Evolutionary conservation across 108 stramenopile species (phyloP), one percentile per base, ranked within the genome.

Genomic region (Cyclotella baltica): DNA sequence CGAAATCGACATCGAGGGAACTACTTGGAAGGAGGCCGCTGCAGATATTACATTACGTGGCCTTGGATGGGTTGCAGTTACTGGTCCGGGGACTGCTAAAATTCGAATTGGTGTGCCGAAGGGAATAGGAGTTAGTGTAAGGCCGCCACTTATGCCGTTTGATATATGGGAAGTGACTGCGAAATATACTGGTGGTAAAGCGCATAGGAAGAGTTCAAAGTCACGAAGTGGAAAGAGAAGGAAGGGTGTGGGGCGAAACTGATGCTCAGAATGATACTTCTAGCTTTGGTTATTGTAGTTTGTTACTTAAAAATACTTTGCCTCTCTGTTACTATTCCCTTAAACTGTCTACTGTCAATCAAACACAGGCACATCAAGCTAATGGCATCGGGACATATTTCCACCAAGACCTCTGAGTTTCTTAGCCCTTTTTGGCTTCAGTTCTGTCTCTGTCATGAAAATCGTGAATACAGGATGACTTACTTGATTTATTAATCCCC

Each of bases 11-110:
- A 89, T 98, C 31, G 75, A 96, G 19, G 98, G 98, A 20, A 67
- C 72, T 61, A 96, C 96, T 8, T 99, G 98, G 98, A 96, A 96
- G 65, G 85, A 95, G 63, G 96, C 98, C 10, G 96, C 97, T 19
- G 92, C 93, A 6, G 98, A 98, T 62, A 92, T 99, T 35, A 88
- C 92, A 16, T 72, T 99, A 36, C 83, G 95, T 6, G 98, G 98
- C 27, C 88, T 99, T 27, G 98, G 98, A 25, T 99, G 98, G 98
- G 87, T 99, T 10, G 83, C 96, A n/a, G 93, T 98, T 5, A 98
- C 98, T 8, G 98, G 98, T 30, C 88, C 92, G 20, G 97, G 97
- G 11, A 75, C 47, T 20, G 95, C 90, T 4, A 81, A 86, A 28
- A 75, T 97, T 6, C 72, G 87, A 66, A 83, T 97, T 48, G 88